Evolutionary conservation across 306 rosid species (phyloP), one percentile per base, ranked within the genome.

Genomic region (Pyrus betulifolia): DNA sequence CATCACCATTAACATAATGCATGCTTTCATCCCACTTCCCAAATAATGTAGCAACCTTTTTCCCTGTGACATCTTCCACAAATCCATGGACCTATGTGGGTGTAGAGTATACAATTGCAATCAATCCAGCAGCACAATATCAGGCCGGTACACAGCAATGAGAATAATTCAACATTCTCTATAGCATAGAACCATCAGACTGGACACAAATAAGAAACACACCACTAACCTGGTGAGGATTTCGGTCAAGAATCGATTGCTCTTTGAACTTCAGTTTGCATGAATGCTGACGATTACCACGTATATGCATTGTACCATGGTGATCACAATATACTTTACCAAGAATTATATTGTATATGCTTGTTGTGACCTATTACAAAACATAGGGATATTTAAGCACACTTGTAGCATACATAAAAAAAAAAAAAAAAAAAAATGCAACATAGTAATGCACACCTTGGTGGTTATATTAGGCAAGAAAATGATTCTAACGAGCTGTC

Each of bases 11-110:
- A 69, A 79, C 69, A 80, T 82, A 95, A 81, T 88, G 86, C 71
- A 95, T 70, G 82, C 87, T 87, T 23, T 92, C 99, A 82, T 95
- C 92, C 99, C 99, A 95, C 88, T 95, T 95, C 71, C 99, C 99
- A 82, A 87, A 84, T 78, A 95, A 25, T 44, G 97, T 86, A 60
- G 97, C 97, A 59, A 78, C 85, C 65, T 89, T 92, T 78, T 81
- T 83, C 3, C 96, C 97, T 40, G 21, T 72, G 55, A 70, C 81
- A 85, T 92, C 97, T 92, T 92, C 96, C 81, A 95, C 82, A 87
- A 75, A 88, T 79, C 99, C 99, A 71, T 85, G 83, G 21, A 95
- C 97, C 99, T 95, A 76, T 59, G 77, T 49, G 74, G 58, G 73
- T 67, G 58, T 6, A 51, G 38, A 67, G 46, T 67, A 28, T 49